phyloP scores from a whole-genome alignment of 306 rosid genomes.

The Macrotyloma uniflorum region DNA sequence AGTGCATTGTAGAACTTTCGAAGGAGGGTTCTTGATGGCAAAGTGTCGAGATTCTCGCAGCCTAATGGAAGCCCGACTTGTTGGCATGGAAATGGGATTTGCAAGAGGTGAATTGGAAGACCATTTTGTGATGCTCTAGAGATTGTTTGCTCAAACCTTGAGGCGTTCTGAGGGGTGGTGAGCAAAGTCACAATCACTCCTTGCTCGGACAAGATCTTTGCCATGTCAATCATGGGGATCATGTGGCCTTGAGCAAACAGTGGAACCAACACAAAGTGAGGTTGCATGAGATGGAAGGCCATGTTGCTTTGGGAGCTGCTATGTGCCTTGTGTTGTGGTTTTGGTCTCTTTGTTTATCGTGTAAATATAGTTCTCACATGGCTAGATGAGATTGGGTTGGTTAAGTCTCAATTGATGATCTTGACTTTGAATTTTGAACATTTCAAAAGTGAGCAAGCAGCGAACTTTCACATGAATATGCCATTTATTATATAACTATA shows the following conservation, averaged over 20 bases:
- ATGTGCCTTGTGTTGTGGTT: background rate
- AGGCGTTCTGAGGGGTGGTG: slow-evolving; percentile 71
- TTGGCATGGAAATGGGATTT: slow-evolving; percentile 64
- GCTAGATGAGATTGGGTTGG: background rate
- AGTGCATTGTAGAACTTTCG: slow-evolving; percentile 67
- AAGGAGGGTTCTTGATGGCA: slow-evolving; percentile 62
- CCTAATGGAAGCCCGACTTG: slow-evolving; percentile 71
- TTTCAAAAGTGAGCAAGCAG: background rate
- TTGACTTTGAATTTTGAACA: slow-evolving; percentile 36
- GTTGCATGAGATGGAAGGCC: slow-evolving; percentile 41
- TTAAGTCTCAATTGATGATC: slow-evolving; percentile 7
- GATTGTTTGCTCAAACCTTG: slow-evolving; percentile 53
- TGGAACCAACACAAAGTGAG: slow-evolving; percentile 80
- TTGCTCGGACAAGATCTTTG: slow-evolving; percentile 57
- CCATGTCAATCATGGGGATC: slow-evolving; percentile 94
- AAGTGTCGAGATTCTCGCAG: slow-evolving; percentile 72
- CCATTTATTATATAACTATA: no score
- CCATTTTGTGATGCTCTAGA: slow-evolving; percentile 47
- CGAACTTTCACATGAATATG: background rate
- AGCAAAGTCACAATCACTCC: slow-evolving; percentile 64
- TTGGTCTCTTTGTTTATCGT: background rate
- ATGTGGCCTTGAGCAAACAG: slow-evolving; percentile 92
- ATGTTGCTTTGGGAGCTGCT: background rate
- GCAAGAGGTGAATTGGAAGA: slow-evolving; percentile 50
- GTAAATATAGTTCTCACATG: background rate